Percentiles rank a stretch among this genome's conserved stretches.
Evolutionary conservation across 2,329 filamentous ascomycete genomes (phyloP).

Genomic region (Penicillium sp.): DNA sequence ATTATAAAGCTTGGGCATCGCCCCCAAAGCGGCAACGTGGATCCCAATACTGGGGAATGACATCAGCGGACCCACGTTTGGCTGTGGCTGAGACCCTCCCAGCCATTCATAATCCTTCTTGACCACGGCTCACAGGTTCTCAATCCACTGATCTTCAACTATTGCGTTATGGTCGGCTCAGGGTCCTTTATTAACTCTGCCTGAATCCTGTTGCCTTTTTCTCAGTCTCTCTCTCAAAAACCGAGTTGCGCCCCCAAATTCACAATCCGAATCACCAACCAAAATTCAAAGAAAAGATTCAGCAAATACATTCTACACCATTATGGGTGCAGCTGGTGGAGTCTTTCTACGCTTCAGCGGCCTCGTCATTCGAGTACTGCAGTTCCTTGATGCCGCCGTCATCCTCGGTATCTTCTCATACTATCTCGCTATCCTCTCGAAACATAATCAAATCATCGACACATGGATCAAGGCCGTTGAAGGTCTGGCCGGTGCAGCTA

Average conservation of each 20-base stretch:
- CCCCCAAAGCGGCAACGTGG: conserved; percentile 6
- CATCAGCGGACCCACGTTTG: conserved; percentile 1
- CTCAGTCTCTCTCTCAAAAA: neutral
- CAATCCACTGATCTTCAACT: conserved; percentile 4
- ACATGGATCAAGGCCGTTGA: conserved; percentile 70
- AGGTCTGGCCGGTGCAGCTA: conserved; percentile 72
- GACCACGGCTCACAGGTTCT: neutral
- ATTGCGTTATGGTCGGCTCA: conserved; percentile 12
- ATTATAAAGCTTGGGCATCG: neutral
- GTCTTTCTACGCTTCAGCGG: conserved; percentile 67
- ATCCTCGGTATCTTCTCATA: conserved; percentile 80
- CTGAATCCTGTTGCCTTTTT: conserved; percentile 16
- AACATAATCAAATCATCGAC: conserved; percentile 63
- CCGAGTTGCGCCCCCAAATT: neutral
- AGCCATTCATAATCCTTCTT: neutral
- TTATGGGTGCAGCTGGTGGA: conserved; percentile 60
- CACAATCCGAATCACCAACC: neutral
- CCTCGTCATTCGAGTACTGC: conserved; percentile 69
- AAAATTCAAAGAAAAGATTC: neutral
- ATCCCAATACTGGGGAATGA: neutral
- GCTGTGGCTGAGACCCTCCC: conserved; percentile 1
- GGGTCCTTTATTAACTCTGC: conserved; percentile 11
- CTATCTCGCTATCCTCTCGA: conserved; percentile 72
- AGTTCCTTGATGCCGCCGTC: conserved; percentile 70
- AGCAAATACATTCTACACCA: conserved; percentile 18